Evolutionary conservation across 331 rosid species (phyloP).

Genomic region (Quercus lobata): DNA sequence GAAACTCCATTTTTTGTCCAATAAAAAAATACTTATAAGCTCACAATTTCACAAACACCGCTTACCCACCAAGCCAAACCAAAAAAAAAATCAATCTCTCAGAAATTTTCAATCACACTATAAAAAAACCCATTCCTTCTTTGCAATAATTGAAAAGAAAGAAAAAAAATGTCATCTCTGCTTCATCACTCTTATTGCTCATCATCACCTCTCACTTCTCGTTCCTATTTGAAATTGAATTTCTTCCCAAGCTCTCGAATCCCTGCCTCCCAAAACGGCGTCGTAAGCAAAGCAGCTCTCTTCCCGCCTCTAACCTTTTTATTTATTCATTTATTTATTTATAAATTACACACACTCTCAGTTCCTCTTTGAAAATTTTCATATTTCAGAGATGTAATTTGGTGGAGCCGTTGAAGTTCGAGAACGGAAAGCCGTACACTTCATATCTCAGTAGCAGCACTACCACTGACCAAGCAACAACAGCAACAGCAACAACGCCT

Average conservation of each 20-base stretch:
- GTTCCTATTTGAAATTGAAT: background rate
- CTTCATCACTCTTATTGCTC: background rate
- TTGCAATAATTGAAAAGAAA: background rate
- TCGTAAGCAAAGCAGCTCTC: background rate
- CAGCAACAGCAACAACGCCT: background rate
- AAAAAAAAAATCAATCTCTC: too few species aligned
- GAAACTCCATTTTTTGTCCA: too few species aligned
- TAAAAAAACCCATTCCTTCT: too few species aligned
- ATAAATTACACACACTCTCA: background rate
- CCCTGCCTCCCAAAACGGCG: background rate
- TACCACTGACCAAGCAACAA: background rate
- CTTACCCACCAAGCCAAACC: too few species aligned
- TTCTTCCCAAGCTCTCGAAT: background rate
- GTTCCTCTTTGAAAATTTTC: background rate
- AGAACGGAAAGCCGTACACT: conserved; percentile 49
- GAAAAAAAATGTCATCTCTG: background rate
- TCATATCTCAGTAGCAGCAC: background rate
- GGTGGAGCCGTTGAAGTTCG: conserved; percentile 43
- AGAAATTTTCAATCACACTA: too few species aligned
- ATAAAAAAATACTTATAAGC: too few species aligned
- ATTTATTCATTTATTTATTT: background rate
- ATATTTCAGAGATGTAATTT: conserved; percentile 40
- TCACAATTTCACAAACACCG: too few species aligned
- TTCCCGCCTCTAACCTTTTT: background rate
- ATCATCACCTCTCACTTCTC: background rate